Conservation (phyloP, 2,329 filamentous ascomycete species). For the Paraphoma chrysanthemicola region DNA sequence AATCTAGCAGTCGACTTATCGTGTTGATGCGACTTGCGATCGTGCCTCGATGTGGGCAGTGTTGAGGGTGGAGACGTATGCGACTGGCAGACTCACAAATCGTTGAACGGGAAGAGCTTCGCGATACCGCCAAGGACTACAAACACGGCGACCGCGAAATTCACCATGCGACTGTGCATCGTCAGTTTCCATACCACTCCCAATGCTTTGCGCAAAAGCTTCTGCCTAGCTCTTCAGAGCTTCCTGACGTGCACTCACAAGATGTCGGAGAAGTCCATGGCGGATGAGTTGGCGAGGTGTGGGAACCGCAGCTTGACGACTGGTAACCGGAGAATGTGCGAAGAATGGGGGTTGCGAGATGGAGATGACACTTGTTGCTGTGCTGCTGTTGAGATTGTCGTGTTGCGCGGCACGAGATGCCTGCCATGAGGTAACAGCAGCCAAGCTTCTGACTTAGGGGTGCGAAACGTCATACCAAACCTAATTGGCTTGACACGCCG, state of each 20-base stretch:
- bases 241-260: conserved; percentile 68
- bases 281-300: conserved; percentile 36
- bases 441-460: conserved; percentile 4
- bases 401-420: conserved; percentile 16
- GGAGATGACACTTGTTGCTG: conserved; percentile 10
- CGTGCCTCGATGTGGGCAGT: not conserved
- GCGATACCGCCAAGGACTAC: conserved; percentile 85
- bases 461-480: conserved; percentile 3
- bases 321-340: not conserved
- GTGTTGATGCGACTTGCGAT: not conserved
- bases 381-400: conserved; percentile 4
- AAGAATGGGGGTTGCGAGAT: conserved; percentile 9
- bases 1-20: not conserved
- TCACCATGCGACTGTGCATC: conserved; percentile 81
- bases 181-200: not conserved
- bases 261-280: conserved; percentile 90
- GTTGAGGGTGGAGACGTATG: not conserved
- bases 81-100: conserved; percentile 50
- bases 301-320: conserved; percentile 43
- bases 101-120: conserved; percentile 67
- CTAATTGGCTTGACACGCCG: not conserved
- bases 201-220: conserved; percentile 12
- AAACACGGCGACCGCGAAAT: conserved; percentile 84
- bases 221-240: conserved; percentile 25
- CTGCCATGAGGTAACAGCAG: not conserved